Conservation (phyloP, 2,329 filamentous ascomycete species). For the Fragosphaeria purpurea region DNA sequence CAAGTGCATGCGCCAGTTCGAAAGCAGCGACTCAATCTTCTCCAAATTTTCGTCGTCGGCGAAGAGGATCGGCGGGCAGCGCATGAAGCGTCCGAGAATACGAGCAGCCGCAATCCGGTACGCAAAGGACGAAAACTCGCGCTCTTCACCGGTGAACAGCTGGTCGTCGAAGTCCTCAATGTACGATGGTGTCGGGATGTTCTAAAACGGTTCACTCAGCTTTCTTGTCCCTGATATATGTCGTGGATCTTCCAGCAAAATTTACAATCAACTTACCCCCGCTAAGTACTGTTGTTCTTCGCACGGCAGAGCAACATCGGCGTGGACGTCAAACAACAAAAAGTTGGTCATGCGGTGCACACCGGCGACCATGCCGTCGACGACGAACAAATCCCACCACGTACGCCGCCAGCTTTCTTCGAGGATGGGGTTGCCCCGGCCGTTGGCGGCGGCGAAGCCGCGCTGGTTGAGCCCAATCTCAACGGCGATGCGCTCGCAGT, state of each 20-base stretch:
- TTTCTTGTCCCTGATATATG: background rate
- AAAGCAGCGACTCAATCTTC: conserved; percentile 42
- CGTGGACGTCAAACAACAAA: conserved; percentile 54
- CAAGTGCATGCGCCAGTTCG: conserved; percentile 72
- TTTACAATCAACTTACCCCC: conserved; percentile 35
- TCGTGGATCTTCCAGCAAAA: background rate
- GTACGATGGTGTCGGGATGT: conserved; percentile 48
- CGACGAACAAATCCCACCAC: conserved; percentile 80
- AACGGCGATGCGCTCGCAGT: conserved; percentile 62
- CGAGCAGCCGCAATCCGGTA: conserved; percentile 75
- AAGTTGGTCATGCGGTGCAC: conserved; percentile 65
- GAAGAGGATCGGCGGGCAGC: conserved; percentile 39
- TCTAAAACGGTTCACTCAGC: conserved; percentile 25
- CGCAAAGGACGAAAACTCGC: conserved; percentile 71
- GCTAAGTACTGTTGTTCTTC: conserved; percentile 64
- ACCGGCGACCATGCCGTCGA: conserved; percentile 75
- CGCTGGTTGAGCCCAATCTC: conserved; percentile 66
- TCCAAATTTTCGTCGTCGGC: conserved; percentile 43
- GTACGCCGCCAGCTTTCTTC: conserved; percentile 81
- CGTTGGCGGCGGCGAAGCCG: conserved; percentile 54
- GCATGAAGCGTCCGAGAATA: conserved; percentile 68
- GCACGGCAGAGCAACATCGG: conserved; percentile 67
- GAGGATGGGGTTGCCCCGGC: conserved; percentile 53
- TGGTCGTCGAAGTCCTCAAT: conserved; percentile 67
- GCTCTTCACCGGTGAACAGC: conserved; percentile 61